Evolutionary conservation across 2,329 filamentous ascomycete genomes (phyloP), one percentile per base, ranked within the genome.

Genomic region (Westerdykella ornata): DNA sequence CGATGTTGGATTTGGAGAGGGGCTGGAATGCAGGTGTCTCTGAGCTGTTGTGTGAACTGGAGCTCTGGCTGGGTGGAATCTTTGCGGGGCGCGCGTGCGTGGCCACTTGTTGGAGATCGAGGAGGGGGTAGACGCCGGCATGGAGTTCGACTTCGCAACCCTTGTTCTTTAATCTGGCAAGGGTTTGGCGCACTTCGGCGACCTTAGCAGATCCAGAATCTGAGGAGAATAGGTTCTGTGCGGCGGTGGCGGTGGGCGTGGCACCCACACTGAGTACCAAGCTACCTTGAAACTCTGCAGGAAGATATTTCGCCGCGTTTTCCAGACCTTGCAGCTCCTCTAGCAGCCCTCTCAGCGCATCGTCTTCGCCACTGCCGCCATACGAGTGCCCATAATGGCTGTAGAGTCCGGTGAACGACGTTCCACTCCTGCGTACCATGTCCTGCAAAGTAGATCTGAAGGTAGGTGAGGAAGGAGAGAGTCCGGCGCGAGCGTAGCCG

Each of bases 101-200:
- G 1, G 84, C 80, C 2, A 90, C 71, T 62, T 92, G 86, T 61
- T 92, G 86, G 53, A 89, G 71, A 61, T 92, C 86, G 7, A 90
- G 74, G 3, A 81, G 72, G 0, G 85, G 79, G 58, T 89, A 90
- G 2, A 86, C 82, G 20, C 84, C 85, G 0, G 85, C 84, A 59
- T 89, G 85, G 2, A 88, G 69, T 59, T 88, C 85, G 18, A 88
- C 71, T 32, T 47, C 67, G 30, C 14, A 9, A 7, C 30, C 4
- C 2, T 46, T 54, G 31, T 58, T 38, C 35, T 62, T 60, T 38
- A 66, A 52, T 15, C 59, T 53, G 9, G 52, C 54, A 18, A 80
- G 64, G 18, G 70, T 59, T 1, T 51, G 46, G 16, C 65, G 64
- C 29, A 77, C 68, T 17, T 65, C 50, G 22, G 65, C 58, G 5